Base-by-base conservation (phyloP, 306 rosid genomes). In the Oxytropis ochrocephala region DNA sequence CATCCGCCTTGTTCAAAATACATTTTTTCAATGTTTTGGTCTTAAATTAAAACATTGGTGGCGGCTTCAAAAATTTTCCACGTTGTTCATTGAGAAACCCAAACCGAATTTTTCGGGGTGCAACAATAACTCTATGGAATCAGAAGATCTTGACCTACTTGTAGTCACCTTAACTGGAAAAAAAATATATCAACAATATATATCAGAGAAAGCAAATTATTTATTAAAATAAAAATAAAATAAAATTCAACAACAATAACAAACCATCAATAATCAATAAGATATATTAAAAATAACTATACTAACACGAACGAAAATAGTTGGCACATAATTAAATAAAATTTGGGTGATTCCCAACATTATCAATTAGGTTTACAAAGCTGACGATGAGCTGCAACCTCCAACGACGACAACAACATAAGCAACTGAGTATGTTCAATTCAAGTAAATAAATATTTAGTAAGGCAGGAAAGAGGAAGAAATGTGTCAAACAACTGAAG, bases 391-490 rank as follows among this genome's bases (percentile, higher is more conserved):
- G 66, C 30, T 5, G 43, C 47, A 52, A 61, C 68, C 53, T 60
- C 72, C 50, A 78, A n/a, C n/a, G n/a, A n/a, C n/a, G n/a, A 38
- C 19, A 13, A 58, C 70, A 44, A 63, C 75, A 67, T 11, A 67
- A 27, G 67, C 48, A 53, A 74, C 12, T 8, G 2, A 7, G 42
- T 19, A n/a, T n/a, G n/a, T n/a, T n/a, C n/a, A n/a, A n/a, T n/a
- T n/a, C n/a, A n/a, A n/a, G n/a, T n/a, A n/a, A n/a, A n/a, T n/a
- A n/a, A n/a, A n/a, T n/a, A n/a, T n/a, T n/a, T n/a, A n/a, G n/a
- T n/a, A n/a, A n/a, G n/a, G n/a, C n/a, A n/a, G n/a, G n/a, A n/a
- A n/a, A n/a, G n/a, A n/a, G n/a, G n/a, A n/a, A n/a, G n/a, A n/a
- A n/a, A n/a, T n/a, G n/a, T n/a, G n/a, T n/a, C n/a, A n/a, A n/a